phyloP scores from a whole-genome alignment of 257 asterid genomes.

The Plantago elongata region DNA sequence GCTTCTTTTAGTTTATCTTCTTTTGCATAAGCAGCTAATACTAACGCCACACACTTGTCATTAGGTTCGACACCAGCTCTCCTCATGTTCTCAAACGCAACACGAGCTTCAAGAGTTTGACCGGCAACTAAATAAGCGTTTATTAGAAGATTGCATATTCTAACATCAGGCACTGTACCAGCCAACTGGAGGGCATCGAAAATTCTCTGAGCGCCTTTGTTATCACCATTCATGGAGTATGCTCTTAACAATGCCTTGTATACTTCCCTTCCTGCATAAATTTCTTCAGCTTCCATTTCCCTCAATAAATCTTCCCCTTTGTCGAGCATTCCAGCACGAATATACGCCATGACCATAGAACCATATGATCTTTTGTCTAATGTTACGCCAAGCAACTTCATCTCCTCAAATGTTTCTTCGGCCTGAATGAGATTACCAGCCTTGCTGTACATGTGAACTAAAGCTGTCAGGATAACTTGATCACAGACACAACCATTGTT shows the following conservation, averaged over 20 bases:
- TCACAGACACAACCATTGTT: constrained; percentile 58
- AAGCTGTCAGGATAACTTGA: constrained; percentile 72
- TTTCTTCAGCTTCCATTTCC: constrained; percentile 69
- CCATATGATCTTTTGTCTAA: constrained; percentile 84
- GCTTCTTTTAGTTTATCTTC: constrained; percentile 64
- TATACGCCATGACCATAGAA: constrained; percentile 84
- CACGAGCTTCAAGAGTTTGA: constrained; percentile 49
- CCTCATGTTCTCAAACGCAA: constrained; percentile 65
- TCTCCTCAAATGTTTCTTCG: constrained; percentile 61
- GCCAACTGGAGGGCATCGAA: constrained; percentile 74
- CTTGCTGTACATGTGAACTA: constrained; percentile 88
- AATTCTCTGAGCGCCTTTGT: constrained; percentile 68
- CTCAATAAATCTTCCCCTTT: constrained; percentile 48
- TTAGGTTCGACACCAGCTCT: constrained; percentile 59
- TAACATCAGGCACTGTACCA: constrained; percentile 65
- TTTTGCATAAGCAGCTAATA: constrained; percentile 54
- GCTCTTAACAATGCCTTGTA: constrained; percentile 81
- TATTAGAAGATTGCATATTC: constrained; percentile 71
- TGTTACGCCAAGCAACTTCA: constrained; percentile 67
- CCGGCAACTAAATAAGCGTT: constrained; percentile 71
- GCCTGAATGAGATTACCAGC: constrained; percentile 68
- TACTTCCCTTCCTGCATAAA: constrained; percentile 75
- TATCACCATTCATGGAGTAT: constrained; percentile 71
- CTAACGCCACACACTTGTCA: constrained; percentile 71
- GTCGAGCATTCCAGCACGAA: constrained; percentile 58